phyloP scores from a whole-genome alignment of 768 basidiomycete genomes.

The Lactarius hengduanensis region DNA sequence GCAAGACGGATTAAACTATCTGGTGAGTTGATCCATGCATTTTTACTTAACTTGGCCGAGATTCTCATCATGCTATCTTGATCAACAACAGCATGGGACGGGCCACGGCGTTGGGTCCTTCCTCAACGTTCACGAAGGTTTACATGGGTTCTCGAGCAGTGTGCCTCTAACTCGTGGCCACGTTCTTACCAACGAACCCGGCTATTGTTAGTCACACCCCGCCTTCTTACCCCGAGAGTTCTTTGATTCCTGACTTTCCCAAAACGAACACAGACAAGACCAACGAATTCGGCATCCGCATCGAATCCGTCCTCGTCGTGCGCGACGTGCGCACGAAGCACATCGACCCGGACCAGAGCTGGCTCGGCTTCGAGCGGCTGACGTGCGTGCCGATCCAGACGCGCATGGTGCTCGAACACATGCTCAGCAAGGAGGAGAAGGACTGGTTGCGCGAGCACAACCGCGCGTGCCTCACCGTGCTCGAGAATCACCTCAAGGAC shows the following conservation, averaged over 20 bases:
- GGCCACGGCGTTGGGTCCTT: slow-evolving; percentile 90
- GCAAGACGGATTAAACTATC: slow-evolving; percentile 81
- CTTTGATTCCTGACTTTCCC: not conserved
- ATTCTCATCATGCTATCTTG: slow-evolving; percentile 12
- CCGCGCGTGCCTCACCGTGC: slow-evolving; percentile 59
- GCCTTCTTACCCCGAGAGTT: not conserved
- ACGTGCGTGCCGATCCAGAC: slow-evolving; percentile 95
- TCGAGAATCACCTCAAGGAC: slow-evolving; percentile 65
- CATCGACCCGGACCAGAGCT: slow-evolving; percentile 68
- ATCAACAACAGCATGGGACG: slow-evolving; percentile 68
- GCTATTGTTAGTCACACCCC: slow-evolving; percentile 65
- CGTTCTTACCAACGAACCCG: slow-evolving; percentile 93
- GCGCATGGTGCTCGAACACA: slow-evolving; percentile 77
- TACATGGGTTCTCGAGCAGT: slow-evolving; percentile 70
- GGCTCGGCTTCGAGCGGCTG: slow-evolving; percentile 90
- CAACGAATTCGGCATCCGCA: slow-evolving; percentile 85
- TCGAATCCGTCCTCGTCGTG: slow-evolving; percentile 84
- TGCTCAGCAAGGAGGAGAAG: slow-evolving; percentile 85
- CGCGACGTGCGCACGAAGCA: slow-evolving; percentile 70
- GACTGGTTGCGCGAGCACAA: slow-evolving; percentile 91
- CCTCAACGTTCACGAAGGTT: slow-evolving; percentile 82
- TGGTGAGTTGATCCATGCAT: slow-evolving; percentile 44
- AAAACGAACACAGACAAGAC: slow-evolving; percentile 50
- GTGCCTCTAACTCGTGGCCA: slow-evolving; percentile 80
- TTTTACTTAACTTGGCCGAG: slow-evolving; percentile 4